phyloP scores from a whole-genome alignment of 2,329 filamentous ascomycete species.

The Tolypocladium tundrense region DNA sequence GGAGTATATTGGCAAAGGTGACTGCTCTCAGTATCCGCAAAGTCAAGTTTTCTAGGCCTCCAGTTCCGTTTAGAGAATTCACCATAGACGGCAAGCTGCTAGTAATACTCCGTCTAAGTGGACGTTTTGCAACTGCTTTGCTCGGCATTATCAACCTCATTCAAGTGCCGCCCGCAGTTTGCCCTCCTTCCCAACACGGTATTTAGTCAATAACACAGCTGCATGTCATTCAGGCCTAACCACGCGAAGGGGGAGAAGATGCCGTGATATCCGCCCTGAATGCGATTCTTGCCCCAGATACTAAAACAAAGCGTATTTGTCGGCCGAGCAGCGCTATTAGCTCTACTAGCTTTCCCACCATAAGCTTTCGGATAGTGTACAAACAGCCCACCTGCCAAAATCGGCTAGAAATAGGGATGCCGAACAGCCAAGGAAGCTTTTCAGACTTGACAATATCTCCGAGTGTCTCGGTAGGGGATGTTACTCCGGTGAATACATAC shows the following conservation, averaged over 20 bases:
- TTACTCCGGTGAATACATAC: not conserved
- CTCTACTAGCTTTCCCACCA: not conserved
- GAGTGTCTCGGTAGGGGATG: not conserved
- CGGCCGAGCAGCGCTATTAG: not conserved
- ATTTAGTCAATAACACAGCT: not conserved
- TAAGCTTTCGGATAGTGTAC: not conserved
- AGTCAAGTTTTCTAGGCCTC: no score
- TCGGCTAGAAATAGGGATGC: not conserved
- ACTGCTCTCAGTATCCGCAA: no score
- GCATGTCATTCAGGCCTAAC: not conserved
- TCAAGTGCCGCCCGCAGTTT: not conserved
- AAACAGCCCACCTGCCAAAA: not conserved
- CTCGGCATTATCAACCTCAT: not conserved
- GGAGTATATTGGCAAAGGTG: no score
- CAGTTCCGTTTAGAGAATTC: no score
- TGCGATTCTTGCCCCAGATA: not conserved
- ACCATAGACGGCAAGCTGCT: no score
- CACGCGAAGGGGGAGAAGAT: not conserved
- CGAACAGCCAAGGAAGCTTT: not conserved
- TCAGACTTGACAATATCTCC: not conserved
- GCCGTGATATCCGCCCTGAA: not conserved
- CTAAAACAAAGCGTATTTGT: not conserved
- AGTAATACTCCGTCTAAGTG: no score
- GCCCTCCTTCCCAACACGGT: not conserved
- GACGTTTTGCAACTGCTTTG: not conserved